These are phyloP conservation scores for Fragaria iinumae DNA, from an alignment of 306 rosid species.

Conservation along the genomic window DNA sequence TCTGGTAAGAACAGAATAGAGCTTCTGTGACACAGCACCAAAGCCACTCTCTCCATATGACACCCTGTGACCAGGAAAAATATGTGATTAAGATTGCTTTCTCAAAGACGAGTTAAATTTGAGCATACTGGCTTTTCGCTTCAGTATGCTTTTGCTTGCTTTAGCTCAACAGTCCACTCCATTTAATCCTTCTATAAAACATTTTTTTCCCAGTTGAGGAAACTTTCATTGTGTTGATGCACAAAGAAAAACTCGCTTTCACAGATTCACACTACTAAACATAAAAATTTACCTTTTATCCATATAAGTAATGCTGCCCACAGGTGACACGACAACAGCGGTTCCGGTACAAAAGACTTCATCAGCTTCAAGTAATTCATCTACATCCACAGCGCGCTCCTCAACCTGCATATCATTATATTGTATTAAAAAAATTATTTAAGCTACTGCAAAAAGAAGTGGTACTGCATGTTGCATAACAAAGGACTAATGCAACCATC, in stretches of 20 bases:
- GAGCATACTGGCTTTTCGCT: background rate
- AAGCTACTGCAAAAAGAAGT: background rate
- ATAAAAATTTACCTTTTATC: conserved; percentile 54
- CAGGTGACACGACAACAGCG: conserved; percentile 97
- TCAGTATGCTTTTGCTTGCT: background rate
- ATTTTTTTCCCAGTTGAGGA: background rate
- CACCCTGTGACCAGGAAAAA: conserved; percentile 42
- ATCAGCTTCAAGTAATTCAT: conserved; percentile 87
- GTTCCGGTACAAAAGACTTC: conserved; percentile 97
- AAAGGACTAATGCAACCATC: background rate
- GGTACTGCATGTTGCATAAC: background rate
- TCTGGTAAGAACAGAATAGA: conserved; percentile 76
- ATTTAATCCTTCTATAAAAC: background rate
- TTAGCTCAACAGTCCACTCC: background rate
- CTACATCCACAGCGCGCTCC: conserved; percentile 81
- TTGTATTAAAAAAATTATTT: background rate
- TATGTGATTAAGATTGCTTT: background rate
- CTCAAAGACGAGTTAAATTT: background rate
- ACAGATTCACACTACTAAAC: background rate
- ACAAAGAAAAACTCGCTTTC: conserved; percentile 16
- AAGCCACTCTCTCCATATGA: conserved; percentile 55
- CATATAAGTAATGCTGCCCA: conserved; percentile 82
- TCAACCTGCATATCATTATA: conserved; percentile 65
- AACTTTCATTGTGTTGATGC: conserved; percentile 12
- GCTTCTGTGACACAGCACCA: conserved; percentile 77